Evolutionary conservation across 1,139 yeast genomes (phyloP), one percentile per base, ranked within the genome.

Genomic region (Arxiozyma bovina): DNA sequence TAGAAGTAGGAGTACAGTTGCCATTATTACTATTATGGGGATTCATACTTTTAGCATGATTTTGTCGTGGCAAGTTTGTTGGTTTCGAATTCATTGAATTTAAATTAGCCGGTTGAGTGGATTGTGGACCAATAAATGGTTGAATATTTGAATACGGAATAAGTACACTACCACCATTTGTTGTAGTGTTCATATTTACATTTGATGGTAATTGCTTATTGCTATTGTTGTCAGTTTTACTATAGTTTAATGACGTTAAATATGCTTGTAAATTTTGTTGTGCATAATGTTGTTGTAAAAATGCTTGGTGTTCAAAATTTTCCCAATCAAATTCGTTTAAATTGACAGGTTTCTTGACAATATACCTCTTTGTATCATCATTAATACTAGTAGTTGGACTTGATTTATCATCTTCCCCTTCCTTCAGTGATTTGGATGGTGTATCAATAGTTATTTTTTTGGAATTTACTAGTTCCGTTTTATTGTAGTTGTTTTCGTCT

Each of bases 311-410:
- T 53, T 68, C 68, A 54, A 69, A 65, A 25, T 61, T 59, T 50
- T 63, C 62, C 71, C 72, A 68, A 52, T 69, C 70, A 53, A 69
- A 70, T 46, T 72, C 74, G 8, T 68, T 63, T 17, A 68, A 63
- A 50, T 68, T 63, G 5, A 65, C 54, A 4, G 71, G 69, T 53
- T 69, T 69, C 54, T 67, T 67, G 4, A 68, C 70, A 48, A 67
- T 62, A 52, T 64, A 68, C 58, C 53, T 51, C 30, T 51, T 51
- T 12, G 44, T 21, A 40, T 51, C 53, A 51, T 43, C 48, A n/a
- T 25, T n/a, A 50, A 51, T 30, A 42, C 41, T 27, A 25, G 42
- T 43, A 4, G 48, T 45, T 20, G 21, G 42, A 25, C 50, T 25
- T n/a, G 41, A 17, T 7, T 15, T 47, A 42, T 55, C 45, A 50